phyloP scores from a whole-genome alignment of 2,329 filamentous ascomycete species.

The Pleomassaria siparia region DNA sequence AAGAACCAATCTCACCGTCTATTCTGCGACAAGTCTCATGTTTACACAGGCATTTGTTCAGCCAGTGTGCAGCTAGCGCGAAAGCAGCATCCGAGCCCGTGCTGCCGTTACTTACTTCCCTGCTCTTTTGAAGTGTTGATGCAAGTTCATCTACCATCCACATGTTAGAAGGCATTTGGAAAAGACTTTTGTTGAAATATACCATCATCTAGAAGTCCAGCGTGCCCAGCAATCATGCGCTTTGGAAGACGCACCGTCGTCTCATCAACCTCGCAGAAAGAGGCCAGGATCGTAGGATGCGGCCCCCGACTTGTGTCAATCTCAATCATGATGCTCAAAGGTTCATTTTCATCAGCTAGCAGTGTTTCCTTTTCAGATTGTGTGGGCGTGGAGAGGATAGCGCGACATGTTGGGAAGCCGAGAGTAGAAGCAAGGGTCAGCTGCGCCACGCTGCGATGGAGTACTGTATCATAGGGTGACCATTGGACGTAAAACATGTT shows the following conservation, averaged over 20 bases:
- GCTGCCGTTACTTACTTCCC: slow-evolving; percentile 10
- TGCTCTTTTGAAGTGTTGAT: slow-evolving; percentile 8
- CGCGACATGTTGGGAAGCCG: slow-evolving; percentile 20
- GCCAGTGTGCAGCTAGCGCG: slow-evolving; percentile 21
- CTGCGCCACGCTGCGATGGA: slow-evolving; percentile 18
- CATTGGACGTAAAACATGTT: no score
- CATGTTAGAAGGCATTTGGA: not conserved
- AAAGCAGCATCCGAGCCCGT: slow-evolving; percentile 22
- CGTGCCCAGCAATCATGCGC: slow-evolving; percentile 13
- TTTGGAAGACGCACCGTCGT: slow-evolving; percentile 8
- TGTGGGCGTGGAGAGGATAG: slow-evolving; percentile 15
- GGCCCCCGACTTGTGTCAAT: slow-evolving; percentile 11
- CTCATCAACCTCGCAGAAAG: slow-evolving; percentile 9
- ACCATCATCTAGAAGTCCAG: slow-evolving; percentile 15
- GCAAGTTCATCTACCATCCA: slow-evolving; percentile 13
- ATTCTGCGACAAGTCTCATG: slow-evolving; percentile 14
- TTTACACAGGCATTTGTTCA: slow-evolving; percentile 11
- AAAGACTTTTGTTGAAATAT: not conserved
- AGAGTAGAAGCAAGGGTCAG: slow-evolving; percentile 18
- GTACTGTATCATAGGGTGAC: slow-evolving; percentile 14
- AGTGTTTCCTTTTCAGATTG: slow-evolving; percentile 11
- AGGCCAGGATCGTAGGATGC: slow-evolving; percentile 16
- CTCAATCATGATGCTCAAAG: slow-evolving; percentile 15
- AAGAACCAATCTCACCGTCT: not conserved
- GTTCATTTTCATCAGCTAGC: slow-evolving; percentile 13